Evolutionary conservation across 345 rosid species (phyloP), one percentile per base, ranked within the genome.

Genomic region (Bruguiera sexangula): DNA sequence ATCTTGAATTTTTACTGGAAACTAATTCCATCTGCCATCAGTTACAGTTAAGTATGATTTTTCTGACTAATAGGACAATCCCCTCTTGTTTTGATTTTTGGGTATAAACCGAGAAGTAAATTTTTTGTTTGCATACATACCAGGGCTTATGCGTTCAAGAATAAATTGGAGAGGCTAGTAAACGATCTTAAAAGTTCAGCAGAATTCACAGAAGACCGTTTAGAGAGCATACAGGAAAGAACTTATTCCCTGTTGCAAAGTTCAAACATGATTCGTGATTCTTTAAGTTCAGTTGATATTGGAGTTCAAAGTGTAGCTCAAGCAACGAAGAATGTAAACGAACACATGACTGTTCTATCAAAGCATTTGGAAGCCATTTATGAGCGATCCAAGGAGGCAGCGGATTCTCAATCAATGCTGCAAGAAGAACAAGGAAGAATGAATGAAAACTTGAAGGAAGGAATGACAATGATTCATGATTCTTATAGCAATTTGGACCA

Each of bases 21-120:
- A 81, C 96, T 62, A 88, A 89, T 76, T 76, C 93, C 69, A 88
- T 94, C 75, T 94, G 97, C 75, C 81, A 91, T 69, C 97, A 91
- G 73, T 75, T 94, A 75, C 96, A 89, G 97, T 85, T 72, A 30
- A 80, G 77, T 75, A 62, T 53, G 5, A 16, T 20, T 70, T 13
- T 27, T 65, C 29, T 27, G 6, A 26, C 4, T 15, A 9, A 8
- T 51, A 2, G 6, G 37, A 0, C 6, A 16, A 10, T 37, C 7
- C 6, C 46, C 27, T 4, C 9, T 11, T 66, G 29, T 55, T 55
- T 67, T n/a, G 24, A 32, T 34, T 48, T 0, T 13, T 24, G 6
- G 46, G 19, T 18, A 36, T n/a, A 54, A 31, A 26, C 30, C 62
- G 20, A 62, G n/a, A 3, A 15, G 50, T 43, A 43, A 43, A 20